phyloP scores from a whole-genome alignment of 108 stramenopile species.

The Aurantiochytrium sp. region DNA sequence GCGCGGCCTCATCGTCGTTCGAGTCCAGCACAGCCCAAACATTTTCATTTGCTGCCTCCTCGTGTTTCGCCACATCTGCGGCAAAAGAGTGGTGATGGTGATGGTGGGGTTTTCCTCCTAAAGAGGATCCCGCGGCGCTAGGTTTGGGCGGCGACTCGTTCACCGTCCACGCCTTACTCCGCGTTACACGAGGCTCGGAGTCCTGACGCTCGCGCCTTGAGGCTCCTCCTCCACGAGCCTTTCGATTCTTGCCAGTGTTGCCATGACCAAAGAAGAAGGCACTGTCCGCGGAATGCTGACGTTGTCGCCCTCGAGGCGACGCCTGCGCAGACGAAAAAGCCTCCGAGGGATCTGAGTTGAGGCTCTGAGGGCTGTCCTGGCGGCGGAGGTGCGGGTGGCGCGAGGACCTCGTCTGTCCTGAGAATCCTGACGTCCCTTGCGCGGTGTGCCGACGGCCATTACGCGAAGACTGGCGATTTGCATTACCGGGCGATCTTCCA shows the following conservation, averaged over 20 bases:
- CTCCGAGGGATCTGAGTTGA: too few species aligned
- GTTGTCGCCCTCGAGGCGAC: too few species aligned
- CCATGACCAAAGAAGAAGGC: neutral
- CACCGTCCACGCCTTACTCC: neutral
- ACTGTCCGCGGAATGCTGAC: too few species aligned
- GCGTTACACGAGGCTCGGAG: neutral
- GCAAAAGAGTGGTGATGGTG: neutral
- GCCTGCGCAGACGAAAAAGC: too few species aligned
- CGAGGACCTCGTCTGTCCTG: too few species aligned
- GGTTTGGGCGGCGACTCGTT: neutral
- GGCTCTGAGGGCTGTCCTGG: too few species aligned
- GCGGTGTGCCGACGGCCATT: too few species aligned
- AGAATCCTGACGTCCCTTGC: too few species aligned
- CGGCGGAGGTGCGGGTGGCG: too few species aligned
- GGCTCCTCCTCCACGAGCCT: neutral
- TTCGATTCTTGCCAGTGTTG: neutral
- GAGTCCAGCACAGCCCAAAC: slow-evolving; percentile 1
- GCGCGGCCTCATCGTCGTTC: neutral
- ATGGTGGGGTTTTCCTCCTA: neutral
- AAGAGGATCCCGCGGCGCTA: neutral
- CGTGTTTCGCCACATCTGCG: neutral
- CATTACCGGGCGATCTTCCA: too few species aligned
- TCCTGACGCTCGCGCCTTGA: neutral
- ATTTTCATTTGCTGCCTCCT: neutral
- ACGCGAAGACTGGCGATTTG: too few species aligned